Base-by-base conservation (phyloP, 2,329 filamentous ascomycete genomes). In the Apiospora sp. region DNA sequence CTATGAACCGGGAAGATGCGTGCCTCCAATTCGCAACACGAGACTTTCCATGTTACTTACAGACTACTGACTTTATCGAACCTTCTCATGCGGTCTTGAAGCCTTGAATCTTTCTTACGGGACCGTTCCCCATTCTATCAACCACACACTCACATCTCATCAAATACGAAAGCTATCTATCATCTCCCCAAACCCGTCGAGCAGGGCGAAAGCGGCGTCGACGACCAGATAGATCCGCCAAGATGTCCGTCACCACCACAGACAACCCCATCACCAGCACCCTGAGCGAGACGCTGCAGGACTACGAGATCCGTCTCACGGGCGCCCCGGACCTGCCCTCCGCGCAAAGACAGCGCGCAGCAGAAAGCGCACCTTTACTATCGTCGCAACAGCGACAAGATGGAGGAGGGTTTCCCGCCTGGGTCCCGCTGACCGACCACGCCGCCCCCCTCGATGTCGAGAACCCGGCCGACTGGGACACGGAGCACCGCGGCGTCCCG, bases 301-400 rank as follows among this genome's bases (percentile, higher is more conserved):
- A 81, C 74, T 81, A 81, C 73, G 77, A 78, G 24, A 76, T 81
- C 70, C 76, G 73, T 7, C 73, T 79, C 64, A 76, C 74, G n/a
- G 71, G 72, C 48, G 72, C 72, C 37, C 51, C 71, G 34, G 71
- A 72, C 46, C 67, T 76, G 37, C 72, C 74, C 13, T n/a, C 67
- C 12, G 67, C 67, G n/a, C 41, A 30, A 27, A 22, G 10, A 24
- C 58, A 41, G n/a, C 58, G 19, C 19, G 54, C 24, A 22, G 44
- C 30, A 14, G 51, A 58, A 34, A 34, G 16, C 22, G 54, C 41
- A 13, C 67, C 67, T 1, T 24, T 30, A 2, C 41, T 48, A 34
- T 13, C 41, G 4, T n/a, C 48, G 22, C 64, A 54, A 22, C 12
- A 34, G 14, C 14, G 34, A 37, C 51, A 58, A 34, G 14, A 22